Evolutionary conservation across 2,329 filamentous ascomycete genomes (phyloP).

Genomic region (Nemania sp.): DNA sequence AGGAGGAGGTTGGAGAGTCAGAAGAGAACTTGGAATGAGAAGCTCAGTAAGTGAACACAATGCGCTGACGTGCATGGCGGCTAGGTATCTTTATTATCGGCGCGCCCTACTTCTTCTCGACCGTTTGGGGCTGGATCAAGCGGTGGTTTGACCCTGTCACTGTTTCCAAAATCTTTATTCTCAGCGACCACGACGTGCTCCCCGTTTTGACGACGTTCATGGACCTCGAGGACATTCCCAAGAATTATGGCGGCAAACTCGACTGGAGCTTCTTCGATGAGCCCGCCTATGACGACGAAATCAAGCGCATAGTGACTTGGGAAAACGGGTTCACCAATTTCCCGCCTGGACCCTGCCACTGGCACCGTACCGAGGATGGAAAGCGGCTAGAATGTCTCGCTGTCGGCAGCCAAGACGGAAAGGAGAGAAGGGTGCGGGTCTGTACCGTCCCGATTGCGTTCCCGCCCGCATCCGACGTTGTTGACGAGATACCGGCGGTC

Average conservation of each 20-base stretch:
- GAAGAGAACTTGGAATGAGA: background rate
- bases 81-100: slow-evolving; percentile 71
- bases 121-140: slow-evolving; percentile 94
- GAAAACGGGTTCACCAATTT: slow-evolving; percentile 57
- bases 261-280: slow-evolving; percentile 87
- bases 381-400: slow-evolving; percentile 56
- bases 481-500: background rate
- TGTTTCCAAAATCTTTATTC: slow-evolving; percentile 93
- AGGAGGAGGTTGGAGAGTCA: background rate
- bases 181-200: slow-evolving; percentile 72
- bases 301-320: slow-evolving; percentile 49
- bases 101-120: slow-evolving; percentile 87
- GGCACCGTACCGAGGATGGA: slow-evolving; percentile 54
- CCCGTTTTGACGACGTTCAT: slow-evolving; percentile 81
- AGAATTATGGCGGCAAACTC: slow-evolving; percentile 84
- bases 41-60: background rate
- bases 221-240: slow-evolving; percentile 80
- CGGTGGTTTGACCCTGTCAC: slow-evolving; percentile 95
- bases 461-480: slow-evolving; percentile 31
- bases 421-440: slow-evolving; percentile 51
- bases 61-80: background rate
- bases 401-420: slow-evolving; percentile 52
- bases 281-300: slow-evolving; percentile 52
- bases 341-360: slow-evolving; percentile 60
- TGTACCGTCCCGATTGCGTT: slow-evolving; percentile 55